Evolutionary conservation across 2,329 filamentous ascomycete genomes (phyloP).

Genomic region (Alternaria angustiovoidea): DNA sequence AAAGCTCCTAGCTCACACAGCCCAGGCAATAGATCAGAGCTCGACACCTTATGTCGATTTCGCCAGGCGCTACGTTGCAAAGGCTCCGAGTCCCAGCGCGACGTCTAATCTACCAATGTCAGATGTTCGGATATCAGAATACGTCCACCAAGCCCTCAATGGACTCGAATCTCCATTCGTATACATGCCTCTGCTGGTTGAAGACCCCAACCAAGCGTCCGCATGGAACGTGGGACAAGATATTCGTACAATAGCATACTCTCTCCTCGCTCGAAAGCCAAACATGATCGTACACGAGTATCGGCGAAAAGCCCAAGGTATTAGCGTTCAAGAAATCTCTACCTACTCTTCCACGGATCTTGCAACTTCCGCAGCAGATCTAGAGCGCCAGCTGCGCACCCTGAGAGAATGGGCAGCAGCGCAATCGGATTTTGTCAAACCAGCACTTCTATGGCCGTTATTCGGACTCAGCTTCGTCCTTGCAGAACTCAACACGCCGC

Average conservation of each 20-base stretch:
- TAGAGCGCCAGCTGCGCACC: constrained; percentile 24
- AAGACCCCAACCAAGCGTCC: constrained; percentile 54
- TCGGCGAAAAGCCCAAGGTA: constrained; percentile 47
- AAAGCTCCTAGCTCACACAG: constrained; percentile 35
- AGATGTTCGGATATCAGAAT: constrained; percentile 46
- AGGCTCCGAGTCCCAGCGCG: constrained; percentile 1
- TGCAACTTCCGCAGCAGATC: constrained; percentile 2
- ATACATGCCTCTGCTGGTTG: constrained; percentile 71
- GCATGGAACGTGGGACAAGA: constrained; percentile 53
- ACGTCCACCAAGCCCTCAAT: constrained; percentile 33
- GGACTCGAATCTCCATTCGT: constrained; percentile 49
- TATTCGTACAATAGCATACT: constrained; percentile 52
- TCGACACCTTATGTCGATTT: constrained; percentile 40
- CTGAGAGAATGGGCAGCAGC: constrained; percentile 28
- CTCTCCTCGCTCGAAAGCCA: constrained; percentile 34
- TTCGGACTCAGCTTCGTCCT: constrained; percentile 36
- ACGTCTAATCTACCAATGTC: constrained; percentile 29
- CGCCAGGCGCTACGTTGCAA: constrained; percentile 36
- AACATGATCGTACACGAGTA: constrained; percentile 46
- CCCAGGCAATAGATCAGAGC: constrained; percentile 27
- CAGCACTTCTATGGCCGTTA: constrained; percentile 35
- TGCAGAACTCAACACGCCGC: constrained; percentile 29
- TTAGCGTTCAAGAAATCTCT: constrained; percentile 30
- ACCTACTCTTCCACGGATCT: constrained; percentile 17
- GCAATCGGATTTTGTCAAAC: constrained; percentile 7